Evolutionary conservation across 306 rosid species (phyloP).

Genomic region (Cucurbita moschata): DNA sequence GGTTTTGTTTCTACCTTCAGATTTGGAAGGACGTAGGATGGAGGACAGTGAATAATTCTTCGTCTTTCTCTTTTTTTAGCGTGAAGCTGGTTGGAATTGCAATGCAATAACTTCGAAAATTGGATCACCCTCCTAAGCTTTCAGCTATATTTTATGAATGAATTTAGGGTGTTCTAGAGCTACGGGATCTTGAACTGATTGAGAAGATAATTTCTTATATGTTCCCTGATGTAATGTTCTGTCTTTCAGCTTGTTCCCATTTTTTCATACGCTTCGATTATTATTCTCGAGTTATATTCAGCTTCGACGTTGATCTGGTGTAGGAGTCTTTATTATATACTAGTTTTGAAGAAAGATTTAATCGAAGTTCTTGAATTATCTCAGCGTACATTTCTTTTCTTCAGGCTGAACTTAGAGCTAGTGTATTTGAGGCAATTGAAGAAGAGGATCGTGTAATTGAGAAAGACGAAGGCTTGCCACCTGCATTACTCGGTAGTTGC

Average conservation of each 20-base stretch:
- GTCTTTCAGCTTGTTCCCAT: not conserved
- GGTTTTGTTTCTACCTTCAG: slow-evolving; percentile 3
- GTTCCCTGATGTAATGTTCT: not conserved
- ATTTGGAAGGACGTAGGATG: not conserved
- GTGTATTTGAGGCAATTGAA: slow-evolving; percentile 96
- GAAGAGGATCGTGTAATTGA: slow-evolving; percentile 87
- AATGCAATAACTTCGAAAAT: not conserved
- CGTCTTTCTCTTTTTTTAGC: not conserved
- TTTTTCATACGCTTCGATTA: not conserved
- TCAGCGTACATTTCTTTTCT: not conserved
- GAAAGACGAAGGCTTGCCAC: slow-evolving; percentile 83
- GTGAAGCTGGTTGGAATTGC: not conserved
- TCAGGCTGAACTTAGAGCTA: slow-evolving; percentile 89
- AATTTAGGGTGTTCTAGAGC: not conserved
- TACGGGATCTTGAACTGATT: not conserved
- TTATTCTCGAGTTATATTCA: not conserved
- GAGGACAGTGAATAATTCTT: not conserved
- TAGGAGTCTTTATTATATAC: not conserved
- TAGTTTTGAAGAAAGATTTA: no score
- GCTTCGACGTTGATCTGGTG: not conserved
- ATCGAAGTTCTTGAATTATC: not conserved
- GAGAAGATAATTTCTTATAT: not conserved
- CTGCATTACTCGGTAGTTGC: slow-evolving; percentile 95
- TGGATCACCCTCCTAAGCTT: not conserved
- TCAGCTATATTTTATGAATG: not conserved